Evolutionary conservation across 441 rosid genomes (phyloP), one percentile per base, ranked within the genome.

Genomic region (Croton setiger): DNA sequence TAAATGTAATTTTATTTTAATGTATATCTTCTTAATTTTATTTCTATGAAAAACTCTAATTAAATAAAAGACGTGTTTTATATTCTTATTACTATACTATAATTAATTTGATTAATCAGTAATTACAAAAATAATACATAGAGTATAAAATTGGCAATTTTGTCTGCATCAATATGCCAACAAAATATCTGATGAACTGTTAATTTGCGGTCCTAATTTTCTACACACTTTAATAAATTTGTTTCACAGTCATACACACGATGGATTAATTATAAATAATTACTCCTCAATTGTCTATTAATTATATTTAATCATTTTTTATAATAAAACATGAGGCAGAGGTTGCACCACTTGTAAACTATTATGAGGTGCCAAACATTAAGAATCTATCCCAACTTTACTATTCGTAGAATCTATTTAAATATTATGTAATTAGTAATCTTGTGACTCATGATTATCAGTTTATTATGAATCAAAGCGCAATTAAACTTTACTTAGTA

Each of bases 321-420:
- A 39, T 21, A 27, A n/a, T 57, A 57, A 62, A 27, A 75, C 64
- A 41, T 17, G 45, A 2, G 79, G 75, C 13, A 63, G 6, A 4
- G 66, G 63, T 57, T 63, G 72, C 17, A 51, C 51, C 73, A 58
- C 0, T 61, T 43, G 60, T 8, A 1, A 12, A 23, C 2, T 3
- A 18, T 2, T 1, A 3, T 43, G 54, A 23, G 14, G 7, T 12
- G 23, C n/a, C 4, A 33, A 17, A 17, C 1, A 59, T 9, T n/a
- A 45, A 0, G 53, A 53, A 60, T 51, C 51, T 14, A 57, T 15
- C 14, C 47, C 64, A 41, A 8, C 12, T 31, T 12, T 54, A 18
- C 5, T 0, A 39, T 14, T 2, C 14, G 60, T 35, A 53, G 49
- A 18, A 53, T 35, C 13, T 37, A 5, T 37, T 51, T 52, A 14